phyloP scores from a whole-genome alignment of 2,329 filamentous ascomycete genomes.

The Ophiostoma piceae region DNA sequence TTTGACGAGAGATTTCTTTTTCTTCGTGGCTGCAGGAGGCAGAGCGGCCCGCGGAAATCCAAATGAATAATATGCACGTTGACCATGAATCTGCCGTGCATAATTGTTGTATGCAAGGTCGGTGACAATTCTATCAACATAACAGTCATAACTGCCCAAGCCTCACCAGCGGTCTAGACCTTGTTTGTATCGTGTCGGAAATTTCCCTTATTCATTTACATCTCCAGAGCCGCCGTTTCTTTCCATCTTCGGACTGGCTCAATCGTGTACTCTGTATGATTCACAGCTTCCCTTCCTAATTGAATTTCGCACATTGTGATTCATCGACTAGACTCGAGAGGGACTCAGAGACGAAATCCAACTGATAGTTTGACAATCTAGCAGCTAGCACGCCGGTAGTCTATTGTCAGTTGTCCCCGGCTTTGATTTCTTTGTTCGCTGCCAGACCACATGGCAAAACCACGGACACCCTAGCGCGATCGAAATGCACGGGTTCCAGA shows the following conservation, averaged over 20 bases:
- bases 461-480: not conserved
- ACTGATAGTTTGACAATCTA: not conserved
- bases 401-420: not conserved
- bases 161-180: not conserved
- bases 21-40: not conserved
- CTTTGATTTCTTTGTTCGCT: not conserved
- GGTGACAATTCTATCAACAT: not conserved
- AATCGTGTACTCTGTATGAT: not conserved
- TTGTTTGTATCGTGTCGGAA: not conserved
- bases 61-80: not conserved
- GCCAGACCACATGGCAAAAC: constrained; percentile 3
- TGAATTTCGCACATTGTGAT: not conserved
- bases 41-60: constrained; percentile 3
- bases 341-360: not conserved
- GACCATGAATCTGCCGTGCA: not conserved
- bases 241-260: not conserved
- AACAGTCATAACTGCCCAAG: not conserved
- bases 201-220: not conserved
- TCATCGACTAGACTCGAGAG: not conserved
- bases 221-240: not conserved
- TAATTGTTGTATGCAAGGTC: not conserved
- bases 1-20: not conserved
- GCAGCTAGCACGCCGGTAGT: not conserved
- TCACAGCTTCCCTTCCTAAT: not conserved
- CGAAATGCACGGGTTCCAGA: not conserved